Evolutionary conservation across 2,329 filamentous ascomycete genomes (phyloP).

Genomic region (Davidsoniella eucalypti): DNA sequence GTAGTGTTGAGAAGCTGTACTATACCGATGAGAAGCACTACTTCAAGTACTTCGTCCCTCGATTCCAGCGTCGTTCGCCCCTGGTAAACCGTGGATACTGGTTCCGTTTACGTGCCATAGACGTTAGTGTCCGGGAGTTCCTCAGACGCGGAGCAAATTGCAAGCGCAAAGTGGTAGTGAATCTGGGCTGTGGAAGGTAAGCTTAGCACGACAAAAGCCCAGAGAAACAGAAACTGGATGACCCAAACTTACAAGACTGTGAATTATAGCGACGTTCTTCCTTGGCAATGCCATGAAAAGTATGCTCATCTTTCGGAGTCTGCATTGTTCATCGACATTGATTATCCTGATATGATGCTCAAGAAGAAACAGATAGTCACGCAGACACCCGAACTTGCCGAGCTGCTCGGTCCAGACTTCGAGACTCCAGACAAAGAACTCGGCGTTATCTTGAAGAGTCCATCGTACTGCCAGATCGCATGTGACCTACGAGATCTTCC

Average conservation of each 20-base stretch:
- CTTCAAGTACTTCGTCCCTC: slow-evolving; percentile 75
- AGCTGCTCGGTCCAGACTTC: slow-evolving; percentile 20
- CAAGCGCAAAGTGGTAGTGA: slow-evolving; percentile 58
- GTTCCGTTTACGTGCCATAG: slow-evolving; percentile 69
- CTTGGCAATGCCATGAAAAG: slow-evolving; percentile 63
- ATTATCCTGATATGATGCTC: slow-evolving; percentile 64
- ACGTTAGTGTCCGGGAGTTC: slow-evolving; percentile 58
- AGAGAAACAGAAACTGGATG: too few species aligned
- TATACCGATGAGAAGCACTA: slow-evolving; percentile 62
- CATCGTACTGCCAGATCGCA: slow-evolving; percentile 61
- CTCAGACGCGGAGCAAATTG: slow-evolving; percentile 30
- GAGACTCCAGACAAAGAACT: slow-evolving; percentile 18
- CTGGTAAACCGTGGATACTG: slow-evolving; percentile 84
- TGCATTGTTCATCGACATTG: slow-evolving; percentile 64
- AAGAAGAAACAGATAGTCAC: slow-evolving; percentile 56
- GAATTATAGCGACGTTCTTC: slow-evolving; percentile 58
- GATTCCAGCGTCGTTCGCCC: slow-evolving; percentile 67
- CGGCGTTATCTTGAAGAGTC: slow-evolving; percentile 44
- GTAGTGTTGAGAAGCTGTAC: slow-evolving; percentile 83
- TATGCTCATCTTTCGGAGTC: slow-evolving; percentile 41
- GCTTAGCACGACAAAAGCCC: slow-evolving; percentile 17
- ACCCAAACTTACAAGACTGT: background rate
- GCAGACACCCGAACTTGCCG: slow-evolving; percentile 39
- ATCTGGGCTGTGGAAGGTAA: slow-evolving; percentile 82
- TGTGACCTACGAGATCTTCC: slow-evolving; percentile 61